A percentile compares a stretch with the other conserved stretches of the same genome.
Conservation (phyloP, 2,329 filamentous ascomycete species). For the Fusarium circinatum region DNA sequence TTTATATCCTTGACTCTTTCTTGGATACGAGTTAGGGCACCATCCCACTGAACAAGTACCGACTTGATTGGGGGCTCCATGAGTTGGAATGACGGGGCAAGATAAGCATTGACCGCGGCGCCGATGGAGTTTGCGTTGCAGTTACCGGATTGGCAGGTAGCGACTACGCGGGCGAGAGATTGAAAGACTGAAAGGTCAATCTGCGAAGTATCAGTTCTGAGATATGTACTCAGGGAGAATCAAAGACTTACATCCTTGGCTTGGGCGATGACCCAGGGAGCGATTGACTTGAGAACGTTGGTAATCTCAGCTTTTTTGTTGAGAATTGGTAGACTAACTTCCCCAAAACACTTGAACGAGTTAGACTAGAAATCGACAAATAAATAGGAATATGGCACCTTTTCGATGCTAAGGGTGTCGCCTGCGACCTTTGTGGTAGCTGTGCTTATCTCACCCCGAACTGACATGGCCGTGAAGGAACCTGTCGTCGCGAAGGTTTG, state of each 20-base stretch:
- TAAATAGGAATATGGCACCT: neutral
- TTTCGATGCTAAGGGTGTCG: neutral
- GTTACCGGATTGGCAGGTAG: neutral
- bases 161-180: neutral
- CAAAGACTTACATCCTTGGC: neutral
- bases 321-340: neutral
- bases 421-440: neutral
- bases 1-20: neutral
- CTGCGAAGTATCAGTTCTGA: neutral
- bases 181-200: neutral
- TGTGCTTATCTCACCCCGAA: neutral
- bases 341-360: neutral
- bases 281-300: neutral
- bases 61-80: neutral
- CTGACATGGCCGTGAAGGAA: neutral
- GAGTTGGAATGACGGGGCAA: neutral
- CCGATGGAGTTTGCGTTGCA: neutral
- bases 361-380: neutral
- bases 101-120: neutral
- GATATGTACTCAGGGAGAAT: fast-evolving
- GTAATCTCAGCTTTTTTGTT: neutral
- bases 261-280: neutral
- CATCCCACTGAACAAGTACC: neutral
- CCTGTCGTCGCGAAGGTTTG: neutral
- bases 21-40: neutral